Percentiles rank a stretch among this genome's conserved stretches.
Evolutionary conservation across 2,329 filamentous ascomycete genomes (phyloP).

Genomic region (Aspergillus transmontanensis): DNA sequence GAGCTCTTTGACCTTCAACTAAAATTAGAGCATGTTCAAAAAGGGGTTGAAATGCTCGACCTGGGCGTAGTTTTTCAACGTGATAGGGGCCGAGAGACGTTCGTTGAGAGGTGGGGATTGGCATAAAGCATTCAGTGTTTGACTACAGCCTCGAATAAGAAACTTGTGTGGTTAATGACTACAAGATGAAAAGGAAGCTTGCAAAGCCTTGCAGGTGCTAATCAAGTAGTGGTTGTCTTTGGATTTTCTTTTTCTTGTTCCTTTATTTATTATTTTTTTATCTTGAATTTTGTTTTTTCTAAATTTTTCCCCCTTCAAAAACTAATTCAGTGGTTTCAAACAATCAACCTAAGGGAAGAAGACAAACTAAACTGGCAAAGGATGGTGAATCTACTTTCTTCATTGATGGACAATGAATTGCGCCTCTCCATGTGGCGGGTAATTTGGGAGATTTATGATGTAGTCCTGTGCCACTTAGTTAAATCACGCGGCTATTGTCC

Average conservation of each 20-base stretch:
- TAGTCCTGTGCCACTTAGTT: slow-evolving; percentile 4
- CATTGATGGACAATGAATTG: background rate
- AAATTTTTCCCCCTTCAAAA: background rate
- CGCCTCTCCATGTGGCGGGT: background rate
- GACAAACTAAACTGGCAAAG: no score
- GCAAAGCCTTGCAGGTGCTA: background rate
- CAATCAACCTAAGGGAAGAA: no score
- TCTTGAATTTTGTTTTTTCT: background rate
- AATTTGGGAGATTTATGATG: background rate
- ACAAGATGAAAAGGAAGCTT: background rate
- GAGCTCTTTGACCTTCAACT: slow-evolving; percentile 33
- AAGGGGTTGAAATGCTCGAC: slow-evolving; percentile 37
- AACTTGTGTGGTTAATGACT: background rate
- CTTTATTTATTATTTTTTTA: no score
- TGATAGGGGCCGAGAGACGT: slow-evolving; percentile 32
- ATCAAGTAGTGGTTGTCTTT: background rate
- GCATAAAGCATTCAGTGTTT: background rate
- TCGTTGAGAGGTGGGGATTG: slow-evolving; percentile 37
- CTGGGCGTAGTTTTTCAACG: slow-evolving; percentile 35
- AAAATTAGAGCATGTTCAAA: slow-evolving; percentile 34
- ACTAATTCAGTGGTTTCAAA: no score
- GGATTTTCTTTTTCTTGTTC: no score
- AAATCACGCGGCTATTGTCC: background rate
- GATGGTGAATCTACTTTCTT: no score
- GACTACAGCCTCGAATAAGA: background rate